Base-by-base conservation (phyloP, 805 yeast species). In the Barnettozyma botsteinii region DNA sequence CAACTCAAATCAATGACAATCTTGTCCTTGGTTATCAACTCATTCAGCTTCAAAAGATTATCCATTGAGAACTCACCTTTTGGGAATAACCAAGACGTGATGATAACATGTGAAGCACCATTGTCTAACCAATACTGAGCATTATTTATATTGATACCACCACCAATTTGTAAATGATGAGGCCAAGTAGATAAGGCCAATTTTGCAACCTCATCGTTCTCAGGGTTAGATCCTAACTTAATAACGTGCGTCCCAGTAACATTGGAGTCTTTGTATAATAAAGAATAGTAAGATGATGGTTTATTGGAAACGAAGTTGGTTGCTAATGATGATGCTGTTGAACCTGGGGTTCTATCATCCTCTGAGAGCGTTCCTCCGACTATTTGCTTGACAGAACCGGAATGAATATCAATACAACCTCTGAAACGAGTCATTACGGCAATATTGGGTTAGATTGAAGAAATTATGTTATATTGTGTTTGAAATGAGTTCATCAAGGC, bases 391-490 rank as follows among this genome's bases (percentile, higher is more conserved):
- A 93, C 98, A 50, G 85, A 82, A 2, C 98, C 98, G 7, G 83
- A 75, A 61, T 93, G 99, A 43, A 93, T 79, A 58, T 93, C 98
- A 28, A 93, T 91, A 56, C 99, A 93, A 1, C 97, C 98, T 53
- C 89, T 76, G 64, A 86, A 93, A 38, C 72, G 71, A 0, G 96
- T 89, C 96, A 89, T 88, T 21, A 23, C 38, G 27, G 14, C 3
- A 14, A 11, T 20, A 9, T 7, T 13, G n/a, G 5, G n/a, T 26
- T 13, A 15, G 12, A 12, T 5, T 7, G 21, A 17, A 18, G 14
- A 15, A 18, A 30, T n/a, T n/a, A n/a, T n/a, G n/a, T n/a, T n/a
- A n/a, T n/a, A n/a, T 27, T 14, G 21, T 7, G 13, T 30, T 15
- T 18, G 32, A 11, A 19, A 21, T 13, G n/a, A n/a, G n/a, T n/a